Evolutionary conservation across 192 early-diverging fungal species (phyloP).

Genomic region (Rhizophagus sp.): DNA sequence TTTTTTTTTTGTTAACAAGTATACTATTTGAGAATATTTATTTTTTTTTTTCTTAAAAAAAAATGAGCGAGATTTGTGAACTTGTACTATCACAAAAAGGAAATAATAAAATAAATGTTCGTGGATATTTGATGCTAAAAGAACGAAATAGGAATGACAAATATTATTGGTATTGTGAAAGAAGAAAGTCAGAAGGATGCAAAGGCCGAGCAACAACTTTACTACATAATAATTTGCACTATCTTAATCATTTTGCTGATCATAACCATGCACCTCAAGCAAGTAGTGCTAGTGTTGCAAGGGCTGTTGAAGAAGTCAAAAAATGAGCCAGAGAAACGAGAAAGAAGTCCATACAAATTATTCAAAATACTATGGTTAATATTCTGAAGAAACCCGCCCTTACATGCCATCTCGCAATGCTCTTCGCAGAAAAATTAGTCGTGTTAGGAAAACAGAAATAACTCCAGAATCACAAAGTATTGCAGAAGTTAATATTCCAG

Average conservation of each 20-base stretch:
- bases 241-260: not conserved
- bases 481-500: not conserved
- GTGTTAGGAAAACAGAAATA: too few relatives aligned
- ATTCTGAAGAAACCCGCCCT: not conserved
- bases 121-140: too few relatives aligned
- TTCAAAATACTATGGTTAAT: not conserved
- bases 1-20: too few relatives aligned
- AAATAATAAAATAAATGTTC: too few relatives aligned
- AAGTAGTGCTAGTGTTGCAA: not conserved
- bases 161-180: slow-evolving; percentile 17
- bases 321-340: not conserved
- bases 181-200: not conserved
- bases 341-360: not conserved
- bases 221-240: not conserved
- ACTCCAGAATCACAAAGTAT: not conserved
- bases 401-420: not conserved
- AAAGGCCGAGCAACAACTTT: not conserved
- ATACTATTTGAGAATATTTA: too few relatives aligned
- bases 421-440: not conserved
- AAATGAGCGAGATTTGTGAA: too few relatives aligned
- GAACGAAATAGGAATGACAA: not conserved
- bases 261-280: slow-evolving; percentile 8
- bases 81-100: too few relatives aligned
- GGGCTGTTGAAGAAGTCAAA: not conserved
- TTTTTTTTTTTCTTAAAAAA: too few relatives aligned